A percentile compares a stretch with the other conserved stretches of the same genome.
Conservation (phyloP, 768 basidiomycete species). For the Calocybe indica region DNA sequence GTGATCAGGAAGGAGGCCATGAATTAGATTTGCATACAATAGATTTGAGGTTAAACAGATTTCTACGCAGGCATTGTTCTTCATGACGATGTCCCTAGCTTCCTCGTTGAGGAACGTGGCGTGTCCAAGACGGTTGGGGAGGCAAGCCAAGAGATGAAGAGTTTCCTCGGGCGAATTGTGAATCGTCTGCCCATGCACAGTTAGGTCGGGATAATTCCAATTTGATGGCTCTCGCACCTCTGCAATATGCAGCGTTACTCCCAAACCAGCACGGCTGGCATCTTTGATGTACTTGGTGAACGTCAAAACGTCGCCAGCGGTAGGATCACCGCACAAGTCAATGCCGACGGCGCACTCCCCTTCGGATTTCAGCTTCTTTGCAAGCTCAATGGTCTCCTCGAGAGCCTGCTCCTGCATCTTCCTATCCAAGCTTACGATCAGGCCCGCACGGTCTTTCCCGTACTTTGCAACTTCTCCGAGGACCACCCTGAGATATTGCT, state of each 20-base stretch:
- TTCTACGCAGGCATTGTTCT: slow-evolving; percentile 58
- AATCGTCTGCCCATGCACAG: slow-evolving; percentile 27
- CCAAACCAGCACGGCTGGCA: slow-evolving; percentile 56
- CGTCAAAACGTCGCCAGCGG: slow-evolving; percentile 46
- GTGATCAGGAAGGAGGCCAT: background rate
- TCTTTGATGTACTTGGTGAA: slow-evolving; percentile 47
- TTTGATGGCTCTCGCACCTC: slow-evolving; percentile 42
- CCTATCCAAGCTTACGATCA: slow-evolving; percentile 76
- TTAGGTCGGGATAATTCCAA: background rate
- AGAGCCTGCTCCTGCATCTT: slow-evolving; percentile 49
- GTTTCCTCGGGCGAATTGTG: slow-evolving; percentile 54
- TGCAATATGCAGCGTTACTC: slow-evolving; percentile 78
- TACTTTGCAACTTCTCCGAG: slow-evolving; percentile 62
- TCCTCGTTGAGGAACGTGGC: slow-evolving; percentile 72
- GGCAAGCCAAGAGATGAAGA: slow-evolving; percentile 49
- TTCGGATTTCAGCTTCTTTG: slow-evolving; percentile 43
- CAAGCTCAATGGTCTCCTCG: slow-evolving; percentile 52
- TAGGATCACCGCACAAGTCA: slow-evolving; percentile 78
- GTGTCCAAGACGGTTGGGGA: slow-evolving; percentile 69
- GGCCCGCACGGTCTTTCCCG: slow-evolving; percentile 38
- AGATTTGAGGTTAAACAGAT: slow-evolving; percentile 81
- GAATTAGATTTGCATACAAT: slow-evolving; percentile 35
- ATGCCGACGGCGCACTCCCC: slow-evolving; percentile 70
- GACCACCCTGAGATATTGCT: slow-evolving; percentile 59
- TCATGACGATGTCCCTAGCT: slow-evolving; percentile 47